Evolutionary conservation across 2,329 filamentous ascomycete species (phyloP), one percentile per base, ranked within the genome.

Genomic region (Fonsecaea pugnacius): DNA sequence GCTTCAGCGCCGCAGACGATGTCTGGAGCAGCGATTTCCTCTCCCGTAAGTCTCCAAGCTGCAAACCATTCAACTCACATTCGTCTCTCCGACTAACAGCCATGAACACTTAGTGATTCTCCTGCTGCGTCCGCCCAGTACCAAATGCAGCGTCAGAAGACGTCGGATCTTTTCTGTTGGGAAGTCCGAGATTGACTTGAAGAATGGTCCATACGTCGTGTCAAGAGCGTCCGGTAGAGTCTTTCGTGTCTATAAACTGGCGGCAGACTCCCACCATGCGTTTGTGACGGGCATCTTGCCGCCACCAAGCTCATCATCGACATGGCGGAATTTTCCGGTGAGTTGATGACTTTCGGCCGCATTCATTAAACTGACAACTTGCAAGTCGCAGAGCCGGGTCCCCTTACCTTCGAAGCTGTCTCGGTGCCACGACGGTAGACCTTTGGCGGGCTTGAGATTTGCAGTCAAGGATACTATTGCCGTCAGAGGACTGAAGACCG

Each of bases 401-500:
- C 46, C 69, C 8, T 54, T 69, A 5, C 69, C 67, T 24, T 70
- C 69, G 10, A 65, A 53, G 50, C 36, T 70, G 27, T 64, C 48
- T 58, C 30, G 33, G 24, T 1, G 16, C n/a, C 24, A 40, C 14
- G 52, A 57, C 55, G 36, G 57, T 3, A 65, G 63, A 48, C 66
- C 66, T 9, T 55, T 69, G 7, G 58, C 66, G 24, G 69, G 66
- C 10, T 48, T 68, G 35, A 62, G 69, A 32, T 62, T 70, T 43
- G 69, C 65, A 0, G 67, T 69, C 35, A 70, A 70, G 51, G 69
- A 71, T 51, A 66, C 58, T 14, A 66, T 71, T 51, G 60, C 63
- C 18, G 27, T 70, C 21, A 62, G 67, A 52, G 68, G 67, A 8
- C 58, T 67, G 21, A 62, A 43, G 36, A 70, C 65, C 8, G 60